A percentile compares a stretch with the other conserved stretches of the same genome.
phyloP scores from a whole-genome alignment of 78 protist species.

The Dictyostelium intermedium region DNA sequence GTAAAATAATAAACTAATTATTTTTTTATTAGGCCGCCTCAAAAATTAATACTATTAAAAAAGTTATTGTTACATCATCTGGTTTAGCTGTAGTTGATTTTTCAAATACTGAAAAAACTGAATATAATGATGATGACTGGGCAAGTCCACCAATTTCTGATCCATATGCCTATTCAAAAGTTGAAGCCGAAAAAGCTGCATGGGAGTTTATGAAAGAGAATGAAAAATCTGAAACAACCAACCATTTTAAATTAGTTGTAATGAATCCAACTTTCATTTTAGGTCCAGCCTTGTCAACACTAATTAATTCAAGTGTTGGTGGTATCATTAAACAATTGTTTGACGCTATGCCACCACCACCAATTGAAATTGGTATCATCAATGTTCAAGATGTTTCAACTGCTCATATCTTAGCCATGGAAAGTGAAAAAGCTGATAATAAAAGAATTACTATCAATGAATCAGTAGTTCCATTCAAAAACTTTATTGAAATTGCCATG shows the following conservation, averaged over 20 bases:
- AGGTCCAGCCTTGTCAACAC: neutral
- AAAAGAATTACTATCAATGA: neutral
- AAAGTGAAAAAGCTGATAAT: neutral
- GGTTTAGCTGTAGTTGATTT: neutral
- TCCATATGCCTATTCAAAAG: neutral
- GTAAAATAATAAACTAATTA: too few relatives aligned
- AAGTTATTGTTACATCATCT: neutral
- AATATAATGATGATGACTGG: slow-evolving; percentile 14
- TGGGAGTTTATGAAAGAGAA: slow-evolving; percentile 14
- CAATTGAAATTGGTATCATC: neutral
- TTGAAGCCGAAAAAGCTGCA: slow-evolving; percentile 19
- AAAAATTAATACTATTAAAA: neutral
- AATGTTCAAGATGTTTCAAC: neutral
- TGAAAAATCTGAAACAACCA: neutral
- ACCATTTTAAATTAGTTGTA: slow-evolving; percentile 4
- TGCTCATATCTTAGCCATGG: neutral
- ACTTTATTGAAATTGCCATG: neutral
- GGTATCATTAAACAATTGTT: neutral
- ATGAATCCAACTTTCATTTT: neutral
- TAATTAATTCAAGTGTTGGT: neutral
- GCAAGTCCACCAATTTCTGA: neutral
- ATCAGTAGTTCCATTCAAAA: neutral
- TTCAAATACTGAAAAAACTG: neutral
- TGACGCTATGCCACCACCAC: neutral
- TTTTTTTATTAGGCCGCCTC: too few relatives aligned